Evolutionary conservation across 2,329 filamentous ascomycete genomes (phyloP), one percentile per base, ranked within the genome.

Genomic region (Penicillium sp.): DNA sequence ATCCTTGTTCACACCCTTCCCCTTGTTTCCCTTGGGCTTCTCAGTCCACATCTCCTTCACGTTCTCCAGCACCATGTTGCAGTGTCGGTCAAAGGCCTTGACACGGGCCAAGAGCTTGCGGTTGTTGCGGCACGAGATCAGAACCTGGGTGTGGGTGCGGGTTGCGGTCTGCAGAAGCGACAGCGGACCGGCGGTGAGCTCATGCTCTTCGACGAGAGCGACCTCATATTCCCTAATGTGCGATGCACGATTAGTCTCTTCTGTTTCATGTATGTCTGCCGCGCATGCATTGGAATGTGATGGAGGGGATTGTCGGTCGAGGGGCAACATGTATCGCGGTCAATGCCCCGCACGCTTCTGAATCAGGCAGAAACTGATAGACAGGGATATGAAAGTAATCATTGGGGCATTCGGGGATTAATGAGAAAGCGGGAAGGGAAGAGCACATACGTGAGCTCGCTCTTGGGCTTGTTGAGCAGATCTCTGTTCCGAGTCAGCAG

Each of bases 31-130:
- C 59, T 85, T 75, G 32, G 90, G 88, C 39, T 85, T 92, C 71
- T 98, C 92, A 7, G 89, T 95, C 92, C 92, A 98, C 90, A 98
- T 96, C 72, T 98, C 92, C 75, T 93, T 93, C 29, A 93, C 88
- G 54, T 95, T 95, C 73, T 95, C 88, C 32, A 95, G 74, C 3
- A 95, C 85, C 92, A 98, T 96, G 71, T 98, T 98, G 78, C 89
- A 96, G 70, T 98, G 92, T 44, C 92, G 78, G 69, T 98, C 92
- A 65, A 98, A 98, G 5, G 92, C 92, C 75, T 98, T 98, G 60
- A 98, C 90, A 49, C 92, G 84, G 35, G 90, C 92, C 38, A 98
- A 82, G 32, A 98, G 77, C 75, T 98, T 98, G 69, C 90, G 85
- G 74, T 96, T 96, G 78, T 95, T 95, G 52, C 92, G 88, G 71